Conservation (phyloP, 805 yeast genomes). For the Kuraishia floccosa region DNA sequence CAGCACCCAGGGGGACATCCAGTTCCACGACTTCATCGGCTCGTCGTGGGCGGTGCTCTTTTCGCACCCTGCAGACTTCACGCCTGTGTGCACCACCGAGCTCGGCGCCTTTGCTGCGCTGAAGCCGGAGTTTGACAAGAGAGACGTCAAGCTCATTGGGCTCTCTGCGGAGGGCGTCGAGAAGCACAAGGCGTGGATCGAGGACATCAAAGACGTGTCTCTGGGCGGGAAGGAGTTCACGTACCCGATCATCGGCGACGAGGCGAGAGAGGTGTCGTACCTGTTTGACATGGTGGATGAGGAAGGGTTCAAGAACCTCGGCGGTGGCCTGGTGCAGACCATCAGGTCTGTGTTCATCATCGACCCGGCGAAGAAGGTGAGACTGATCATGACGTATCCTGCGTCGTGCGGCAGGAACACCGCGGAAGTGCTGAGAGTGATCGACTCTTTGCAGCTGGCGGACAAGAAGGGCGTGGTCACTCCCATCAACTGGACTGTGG, state of each 20-base stretch:
- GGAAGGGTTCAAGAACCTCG: constrained; percentile 66
- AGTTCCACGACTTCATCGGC: constrained; percentile 82
- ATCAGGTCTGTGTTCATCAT: constrained; percentile 88
- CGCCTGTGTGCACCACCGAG: constrained; percentile 96
- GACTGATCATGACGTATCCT: constrained; percentile 82
- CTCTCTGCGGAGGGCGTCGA: constrained; percentile 78
- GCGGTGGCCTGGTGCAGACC: constrained; percentile 69
- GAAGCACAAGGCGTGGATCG: constrained; percentile 76
- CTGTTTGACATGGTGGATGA: constrained; percentile 83
- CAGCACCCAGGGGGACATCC: constrained; percentile 72
- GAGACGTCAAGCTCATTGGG: constrained; percentile 84
- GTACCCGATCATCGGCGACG: constrained; percentile 89
- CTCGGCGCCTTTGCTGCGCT: constrained; percentile 86
- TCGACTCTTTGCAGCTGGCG: constrained; percentile 79
- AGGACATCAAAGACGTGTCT: constrained; percentile 81
- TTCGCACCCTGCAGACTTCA: constrained; percentile 94
- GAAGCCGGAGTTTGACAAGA: constrained; percentile 78
- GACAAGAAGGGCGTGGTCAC: constrained; percentile 80
- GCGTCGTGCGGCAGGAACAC: constrained; percentile 94
- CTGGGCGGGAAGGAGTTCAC: constrained; percentile 55
- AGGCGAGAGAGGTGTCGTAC: constrained; percentile 74
- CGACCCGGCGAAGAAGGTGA: constrained; percentile 83
- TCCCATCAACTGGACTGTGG: constrained; percentile 85
- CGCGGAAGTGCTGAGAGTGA: constrained; percentile 80
- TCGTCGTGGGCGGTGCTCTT: constrained; percentile 82